phyloP scores from a whole-genome alignment of 495 filamentous ascomycete species.

The Aspergillus panamensis region DNA sequence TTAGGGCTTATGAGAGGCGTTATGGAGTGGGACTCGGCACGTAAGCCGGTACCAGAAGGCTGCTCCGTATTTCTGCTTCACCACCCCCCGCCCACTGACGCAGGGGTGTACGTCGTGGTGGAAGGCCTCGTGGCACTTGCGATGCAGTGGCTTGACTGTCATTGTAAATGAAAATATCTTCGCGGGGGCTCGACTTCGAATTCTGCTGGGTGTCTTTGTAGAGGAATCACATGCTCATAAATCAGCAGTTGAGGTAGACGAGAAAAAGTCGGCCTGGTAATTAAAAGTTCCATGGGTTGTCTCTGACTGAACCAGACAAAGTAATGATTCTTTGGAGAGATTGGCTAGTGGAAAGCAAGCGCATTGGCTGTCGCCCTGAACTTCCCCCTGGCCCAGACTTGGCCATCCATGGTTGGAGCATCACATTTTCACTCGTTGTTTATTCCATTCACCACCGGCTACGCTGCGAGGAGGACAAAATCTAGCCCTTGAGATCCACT shows the following conservation, averaged over 20 bases:
- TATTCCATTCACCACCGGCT: not conserved
- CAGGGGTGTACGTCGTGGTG: not conserved
- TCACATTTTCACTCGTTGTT: not conserved
- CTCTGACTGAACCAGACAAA: not conserved
- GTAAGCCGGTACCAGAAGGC: too few relatives aligned
- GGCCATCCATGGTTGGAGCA: slow-evolving; percentile 1
- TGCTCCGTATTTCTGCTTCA: too few relatives aligned
- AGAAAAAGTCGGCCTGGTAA: not conserved
- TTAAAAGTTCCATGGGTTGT: not conserved
- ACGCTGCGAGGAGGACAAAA: too few relatives aligned
- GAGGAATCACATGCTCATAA: not conserved
- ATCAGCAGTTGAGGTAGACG: not conserved
- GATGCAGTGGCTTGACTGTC: not conserved
- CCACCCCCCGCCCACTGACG: too few relatives aligned
- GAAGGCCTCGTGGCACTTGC: not conserved
- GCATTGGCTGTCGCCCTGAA: not conserved
- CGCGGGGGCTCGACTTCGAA: not conserved
- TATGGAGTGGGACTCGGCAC: too few relatives aligned
- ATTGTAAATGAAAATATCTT: not conserved
- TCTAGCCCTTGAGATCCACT: not conserved
- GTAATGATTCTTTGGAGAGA: not conserved
- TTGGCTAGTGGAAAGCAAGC: not conserved
- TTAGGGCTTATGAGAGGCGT: too few relatives aligned
- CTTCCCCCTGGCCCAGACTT: slow-evolving; percentile 4
- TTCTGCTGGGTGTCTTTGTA: not conserved